Evolutionary conservation across 768 basidiomycete species (phyloP), one percentile per base, ranked within the genome.

Genomic region (Crepidotus variabilis): DNA sequence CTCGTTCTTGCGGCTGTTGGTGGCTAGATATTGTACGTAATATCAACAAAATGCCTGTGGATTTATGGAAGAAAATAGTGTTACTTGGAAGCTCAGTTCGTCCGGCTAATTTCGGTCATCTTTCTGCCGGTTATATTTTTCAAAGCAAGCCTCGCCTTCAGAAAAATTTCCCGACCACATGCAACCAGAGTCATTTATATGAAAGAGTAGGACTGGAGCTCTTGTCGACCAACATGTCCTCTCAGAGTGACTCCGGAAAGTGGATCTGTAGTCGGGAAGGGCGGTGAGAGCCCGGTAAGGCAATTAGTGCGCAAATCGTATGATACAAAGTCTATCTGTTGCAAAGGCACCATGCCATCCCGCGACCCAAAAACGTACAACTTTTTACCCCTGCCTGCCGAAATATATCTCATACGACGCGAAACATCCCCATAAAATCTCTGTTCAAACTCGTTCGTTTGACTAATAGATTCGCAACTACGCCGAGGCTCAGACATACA

Each of bases 1-100:
- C 82, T 99, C 50, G 92, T 98, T 20, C 81, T 99, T 57, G 82
- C 90, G 34, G 96, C 97, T 47, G 94, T 99, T 63, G 85, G 87
- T 60, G 86, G 87, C 60, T 88, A 70, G 63, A 62, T n/a, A n/a
- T 58, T 33, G 46, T 32, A 43, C 28, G 24, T 51, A 23, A 50
- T 54, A 20, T 52, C 21, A 24, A 47, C 47, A n/a, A 23, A 24
- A 52, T 21, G 23, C 24, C 10, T 13, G 18, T 3, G 28, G 16
- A 54, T 6, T 47, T 24, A 36, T 49, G 23, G n/a, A n/a, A n/a
- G n/a, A n/a, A n/a, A n/a, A n/a, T n/a, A n/a, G n/a, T 13, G 18
- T 18, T 16, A 35, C 28, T 3, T 28, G 28, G 28, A 28, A 28
- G 28, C 3, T 28, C 28, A 4, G 3, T 28, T 28, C 28, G 3